Base-by-base conservation (phyloP, 2,329 filamentous ascomycete species). In the Ciborinia camelliae region DNA sequence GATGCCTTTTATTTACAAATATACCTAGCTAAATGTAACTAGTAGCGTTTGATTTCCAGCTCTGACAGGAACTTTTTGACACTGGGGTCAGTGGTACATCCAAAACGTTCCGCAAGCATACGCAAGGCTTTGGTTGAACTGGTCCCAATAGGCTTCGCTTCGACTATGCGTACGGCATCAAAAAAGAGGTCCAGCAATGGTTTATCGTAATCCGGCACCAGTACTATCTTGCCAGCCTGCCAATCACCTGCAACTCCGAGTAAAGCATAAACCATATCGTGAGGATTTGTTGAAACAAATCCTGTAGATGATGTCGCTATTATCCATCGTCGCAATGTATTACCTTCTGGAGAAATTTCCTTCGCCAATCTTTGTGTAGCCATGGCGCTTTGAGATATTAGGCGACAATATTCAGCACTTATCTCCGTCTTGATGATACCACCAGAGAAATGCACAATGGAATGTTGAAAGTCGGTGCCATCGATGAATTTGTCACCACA, bases 101-200 rank as follows among this genome's bases (percentile, higher is more conserved):
- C 7, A 9, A 18, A 26, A 39, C n/a, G 3, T 26, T 37, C n/a
- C 32, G 32, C 51, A 18, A 18, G 51, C 7, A 2, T 2, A 39
- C 3, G 4, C 8, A 23, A 8, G 8, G 1, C 5, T 7, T n/a
- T 8, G 2, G 14, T 1, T 52, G 5, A 0, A 23, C 23, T 15
- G 1, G n/a, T 2, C 20, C 10, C 10, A 2, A n/a, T 9, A 4
- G 10, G 20, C 10, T 8, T 8, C 3, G 3, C 10, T 15, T 3
- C 23, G 32, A 15, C 2, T 15, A 35, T 52, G 5, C 50, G 10
- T 15, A 35, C 20, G 5, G 6, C 10, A 12, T 52, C 20, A 52
- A 35, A 12, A 1, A 52, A 35, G 1, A 35, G 10, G 4, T 35
- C 50, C 7, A 6, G 30, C 7, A 52, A 15, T 9, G 9, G 26